phyloP scores from a whole-genome alignment of 1,284 basidiomycete genomes.

The Ceratobasidium sp. region DNA sequence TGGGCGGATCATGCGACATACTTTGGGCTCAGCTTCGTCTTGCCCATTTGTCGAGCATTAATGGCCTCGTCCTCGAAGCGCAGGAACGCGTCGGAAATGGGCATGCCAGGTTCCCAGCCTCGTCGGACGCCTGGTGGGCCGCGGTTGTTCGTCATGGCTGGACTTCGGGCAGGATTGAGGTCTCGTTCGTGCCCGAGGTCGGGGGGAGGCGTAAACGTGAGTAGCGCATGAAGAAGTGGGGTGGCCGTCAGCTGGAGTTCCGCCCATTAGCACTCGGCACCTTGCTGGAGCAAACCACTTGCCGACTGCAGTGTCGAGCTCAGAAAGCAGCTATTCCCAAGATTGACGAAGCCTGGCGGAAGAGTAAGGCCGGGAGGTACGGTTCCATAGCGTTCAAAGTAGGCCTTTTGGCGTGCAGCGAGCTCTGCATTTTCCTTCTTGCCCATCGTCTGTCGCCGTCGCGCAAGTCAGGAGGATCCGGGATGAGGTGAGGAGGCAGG shows the following conservation, averaged over 20 bases:
- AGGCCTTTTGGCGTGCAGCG: conserved; percentile 34
- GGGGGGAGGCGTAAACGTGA: conserved; percentile 49
- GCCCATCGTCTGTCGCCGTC: conserved; percentile 40
- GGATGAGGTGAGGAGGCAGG: conserved; percentile 11
- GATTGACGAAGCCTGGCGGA: conserved; percentile 53
- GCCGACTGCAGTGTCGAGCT: conserved; percentile 55
- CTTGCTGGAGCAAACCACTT: neutral
- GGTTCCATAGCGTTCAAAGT: conserved; percentile 23
- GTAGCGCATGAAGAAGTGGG: conserved; percentile 52
- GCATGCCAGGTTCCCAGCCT: conserved; percentile 47
- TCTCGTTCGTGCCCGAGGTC: conserved; percentile 50
- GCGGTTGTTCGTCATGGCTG: conserved; percentile 53
- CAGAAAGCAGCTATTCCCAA: conserved; percentile 56
- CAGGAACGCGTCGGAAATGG: conserved; percentile 50
- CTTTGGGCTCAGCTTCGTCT: conserved; percentile 54
- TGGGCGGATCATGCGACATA: conserved; percentile 21
- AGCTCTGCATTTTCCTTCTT: conserved; percentile 43
- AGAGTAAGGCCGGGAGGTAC: conserved; percentile 32
- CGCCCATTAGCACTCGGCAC: neutral
- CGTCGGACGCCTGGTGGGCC: conserved; percentile 46
- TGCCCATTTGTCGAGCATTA: conserved; percentile 48
- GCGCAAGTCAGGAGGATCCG: conserved; percentile 9
- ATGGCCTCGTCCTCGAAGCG: conserved; percentile 49
- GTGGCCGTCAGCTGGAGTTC: conserved; percentile 52
- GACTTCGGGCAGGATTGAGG: conserved; percentile 50